Evolutionary conservation across 495 filamentous ascomycete genomes (phyloP).

Genomic region (Xylaria flabelliformis): DNA sequence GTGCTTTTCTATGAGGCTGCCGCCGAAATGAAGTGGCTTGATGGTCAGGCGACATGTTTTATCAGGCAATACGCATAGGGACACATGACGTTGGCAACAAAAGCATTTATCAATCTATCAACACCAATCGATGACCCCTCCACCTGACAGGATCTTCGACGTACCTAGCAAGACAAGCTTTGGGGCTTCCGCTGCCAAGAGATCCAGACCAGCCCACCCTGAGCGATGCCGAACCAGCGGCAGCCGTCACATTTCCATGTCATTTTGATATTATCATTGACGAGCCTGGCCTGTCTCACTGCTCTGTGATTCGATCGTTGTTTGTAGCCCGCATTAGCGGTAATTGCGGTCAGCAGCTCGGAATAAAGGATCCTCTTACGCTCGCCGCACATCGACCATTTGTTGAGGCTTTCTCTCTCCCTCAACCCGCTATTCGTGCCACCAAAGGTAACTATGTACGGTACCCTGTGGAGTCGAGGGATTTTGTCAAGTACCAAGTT

Average conservation of each 20-base stretch:
- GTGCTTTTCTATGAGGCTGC: not conserved
- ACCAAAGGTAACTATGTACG: not conserved
- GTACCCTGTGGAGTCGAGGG: not conserved
- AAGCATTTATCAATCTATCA: not conserved
- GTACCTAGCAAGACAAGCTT: conserved; percentile 19
- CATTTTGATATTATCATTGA: not conserved
- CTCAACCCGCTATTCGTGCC: not conserved
- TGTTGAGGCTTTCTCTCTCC: not conserved
- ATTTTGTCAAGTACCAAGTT: not conserved
- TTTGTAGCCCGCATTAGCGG: conserved; percentile 3
- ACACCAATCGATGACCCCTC: not conserved
- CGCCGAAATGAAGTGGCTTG: not conserved
- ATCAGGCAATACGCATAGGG: not conserved
- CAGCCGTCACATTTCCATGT: not conserved
- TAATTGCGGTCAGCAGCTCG: not conserved
- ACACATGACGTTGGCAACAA: conserved; percentile 9
- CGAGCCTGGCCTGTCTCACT: not conserved
- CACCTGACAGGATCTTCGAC: not conserved
- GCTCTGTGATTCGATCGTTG: not conserved
- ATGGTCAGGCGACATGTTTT: not conserved
- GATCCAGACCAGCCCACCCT: conserved; percentile 17
- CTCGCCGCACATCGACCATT: not conserved
- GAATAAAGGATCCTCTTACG: not conserved
- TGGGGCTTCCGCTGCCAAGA: conserved; percentile 23
- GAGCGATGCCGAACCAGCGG: conserved; percentile 8